Conservation (phyloP, 441 rosid species). For the Theobroma grandiflorum region DNA sequence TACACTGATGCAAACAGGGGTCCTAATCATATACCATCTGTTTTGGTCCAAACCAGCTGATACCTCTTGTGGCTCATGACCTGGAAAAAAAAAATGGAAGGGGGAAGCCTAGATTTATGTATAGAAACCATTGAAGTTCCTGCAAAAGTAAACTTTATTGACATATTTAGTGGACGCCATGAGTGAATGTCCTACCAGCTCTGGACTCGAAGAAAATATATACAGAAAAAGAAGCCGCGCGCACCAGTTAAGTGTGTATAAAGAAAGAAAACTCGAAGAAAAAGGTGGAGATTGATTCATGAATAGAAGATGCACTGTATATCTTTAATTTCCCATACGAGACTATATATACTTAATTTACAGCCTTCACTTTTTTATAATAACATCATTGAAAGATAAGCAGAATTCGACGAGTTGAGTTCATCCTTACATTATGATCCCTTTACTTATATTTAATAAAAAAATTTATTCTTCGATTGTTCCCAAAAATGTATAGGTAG, state of each 20-base stretch:
- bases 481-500: no score
- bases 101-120: background rate
- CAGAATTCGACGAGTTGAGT: no score
- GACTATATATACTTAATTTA: background rate
- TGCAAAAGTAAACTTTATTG: background rate
- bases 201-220: background rate
- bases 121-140: background rate
- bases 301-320: background rate
- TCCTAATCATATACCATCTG: background rate
- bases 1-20: no score
- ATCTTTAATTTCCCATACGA: background rate
- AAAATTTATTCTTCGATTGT: no score
- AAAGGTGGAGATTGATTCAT: background rate
- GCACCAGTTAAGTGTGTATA: background rate
- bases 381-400: no score
- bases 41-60: background rate
- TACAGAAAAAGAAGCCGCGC: background rate
- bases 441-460: no score
- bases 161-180: constrained; percentile 15
- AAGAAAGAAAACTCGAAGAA: background rate
- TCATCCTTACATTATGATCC: no score
- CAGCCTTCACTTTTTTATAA: background rate
- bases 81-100: background rate
- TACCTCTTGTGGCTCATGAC: background rate
- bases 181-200: background rate